Percentiles rank a stretch among this genome's conserved stretches.
Evolutionary conservation across 495 filamentous ascomycete genomes (phyloP).

Genomic region (Aspergillus leporis): DNA sequence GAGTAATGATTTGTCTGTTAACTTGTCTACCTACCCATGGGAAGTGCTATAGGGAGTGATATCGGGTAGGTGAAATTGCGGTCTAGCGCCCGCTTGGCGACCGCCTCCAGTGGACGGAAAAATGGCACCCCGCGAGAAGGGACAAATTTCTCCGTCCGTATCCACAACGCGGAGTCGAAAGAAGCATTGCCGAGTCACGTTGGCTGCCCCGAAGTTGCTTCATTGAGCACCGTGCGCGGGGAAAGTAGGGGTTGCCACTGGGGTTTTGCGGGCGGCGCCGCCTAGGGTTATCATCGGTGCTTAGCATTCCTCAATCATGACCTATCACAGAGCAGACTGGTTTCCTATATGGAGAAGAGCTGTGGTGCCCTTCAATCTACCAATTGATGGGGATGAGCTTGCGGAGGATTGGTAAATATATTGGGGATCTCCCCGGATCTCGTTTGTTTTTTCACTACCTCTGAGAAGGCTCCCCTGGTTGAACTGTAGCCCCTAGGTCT

Average conservation of each 20-base stretch:
- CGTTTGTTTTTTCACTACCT: background rate
- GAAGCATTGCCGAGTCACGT: constrained; percentile 13
- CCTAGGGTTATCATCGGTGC: background rate
- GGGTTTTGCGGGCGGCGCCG: background rate
- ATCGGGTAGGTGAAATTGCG: background rate
- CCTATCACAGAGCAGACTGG: background rate
- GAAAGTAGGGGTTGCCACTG: constrained; percentile 1
- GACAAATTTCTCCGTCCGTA: constrained; percentile 14
- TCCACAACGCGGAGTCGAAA: constrained; percentile 4
- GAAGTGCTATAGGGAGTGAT: background rate
- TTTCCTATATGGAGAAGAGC: constrained; percentile 1
- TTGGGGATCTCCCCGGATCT: background rate
- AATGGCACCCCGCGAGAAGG: background rate
- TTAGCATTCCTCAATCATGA: background rate
- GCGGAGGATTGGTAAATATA: constrained; percentile 3
- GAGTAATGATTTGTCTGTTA: background rate
- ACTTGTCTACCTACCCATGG: too few species aligned
- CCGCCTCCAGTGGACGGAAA: constrained; percentile 11
- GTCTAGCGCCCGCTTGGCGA: background rate
- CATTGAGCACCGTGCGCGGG: constrained; percentile 4
- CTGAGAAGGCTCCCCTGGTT: background rate
- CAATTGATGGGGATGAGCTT: background rate
- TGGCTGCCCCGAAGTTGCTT: constrained; percentile 5
- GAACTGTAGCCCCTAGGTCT: background rate
- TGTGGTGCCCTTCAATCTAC: background rate